Conservation (phyloP, 805 yeast genomes). For the Candida patagonica region DNA sequence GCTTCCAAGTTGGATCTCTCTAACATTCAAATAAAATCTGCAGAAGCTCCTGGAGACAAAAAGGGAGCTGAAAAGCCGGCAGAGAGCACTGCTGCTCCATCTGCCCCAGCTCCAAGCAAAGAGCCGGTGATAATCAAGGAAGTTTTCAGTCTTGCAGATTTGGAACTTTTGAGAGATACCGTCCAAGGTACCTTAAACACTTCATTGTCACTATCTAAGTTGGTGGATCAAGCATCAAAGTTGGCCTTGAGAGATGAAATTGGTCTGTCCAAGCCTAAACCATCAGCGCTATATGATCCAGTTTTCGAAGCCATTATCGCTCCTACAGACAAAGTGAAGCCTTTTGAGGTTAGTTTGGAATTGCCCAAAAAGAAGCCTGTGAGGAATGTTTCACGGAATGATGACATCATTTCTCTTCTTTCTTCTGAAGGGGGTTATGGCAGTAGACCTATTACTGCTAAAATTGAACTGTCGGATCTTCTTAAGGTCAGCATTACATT, state of each 20-base stretch:
- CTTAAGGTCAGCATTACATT: slow-evolving; percentile 23
- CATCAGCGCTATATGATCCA: slow-evolving; percentile 43
- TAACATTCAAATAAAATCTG: slow-evolving; percentile 36
- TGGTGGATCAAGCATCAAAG: slow-evolving; percentile 37
- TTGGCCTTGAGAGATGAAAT: slow-evolving; percentile 31
- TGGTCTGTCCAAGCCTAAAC: slow-evolving; percentile 19
- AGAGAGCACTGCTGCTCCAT: slow-evolving; percentile 1
- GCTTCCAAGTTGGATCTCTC: slow-evolving; percentile 63
- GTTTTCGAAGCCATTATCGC: slow-evolving; percentile 50
- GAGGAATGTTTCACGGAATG: slow-evolving; percentile 12
- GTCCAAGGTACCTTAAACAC: slow-evolving; percentile 21
- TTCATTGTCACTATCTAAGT: slow-evolving; percentile 24
- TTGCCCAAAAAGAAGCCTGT: slow-evolving; percentile 19
- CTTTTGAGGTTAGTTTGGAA: slow-evolving; percentile 34
- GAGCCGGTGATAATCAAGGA: slow-evolving; percentile 13
- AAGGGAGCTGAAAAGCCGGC: slow-evolving; percentile 17
- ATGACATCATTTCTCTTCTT: slow-evolving; percentile 26
- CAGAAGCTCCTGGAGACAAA: slow-evolving; percentile 10
- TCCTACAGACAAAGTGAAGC: slow-evolving; percentile 27
- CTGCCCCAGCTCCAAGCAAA: slow-evolving; percentile 6
- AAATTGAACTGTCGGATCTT: slow-evolving; percentile 18
- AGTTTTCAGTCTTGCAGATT: slow-evolving; percentile 12
- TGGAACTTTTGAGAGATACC: slow-evolving; percentile 13
- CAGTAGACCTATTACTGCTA: slow-evolving; percentile 6
- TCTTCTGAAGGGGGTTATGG: slow-evolving; percentile 13